A percentile compares a stretch with the other conserved stretches of the same genome.
phyloP scores from a whole-genome alignment of 225 moss, liverwort and hornwort genomes.

The Anthoceros angustus region DNA sequence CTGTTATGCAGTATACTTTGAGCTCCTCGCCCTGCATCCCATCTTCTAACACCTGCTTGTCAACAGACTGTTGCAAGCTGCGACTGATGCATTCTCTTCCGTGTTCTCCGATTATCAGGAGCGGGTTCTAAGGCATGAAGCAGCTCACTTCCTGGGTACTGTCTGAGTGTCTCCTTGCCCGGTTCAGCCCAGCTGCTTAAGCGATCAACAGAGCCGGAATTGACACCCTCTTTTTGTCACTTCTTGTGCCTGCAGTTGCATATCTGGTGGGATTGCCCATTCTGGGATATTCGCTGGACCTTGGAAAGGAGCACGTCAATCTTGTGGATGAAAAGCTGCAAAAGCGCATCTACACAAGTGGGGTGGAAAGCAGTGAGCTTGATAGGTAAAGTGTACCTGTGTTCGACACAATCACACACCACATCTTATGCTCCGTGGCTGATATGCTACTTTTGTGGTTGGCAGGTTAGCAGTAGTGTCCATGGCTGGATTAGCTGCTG shows the following conservation, averaged over 20 bases:
- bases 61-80: constrained; percentile 48
- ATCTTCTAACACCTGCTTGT: not conserved
- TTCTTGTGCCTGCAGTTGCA: constrained; percentile 22
- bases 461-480: constrained; percentile 74
- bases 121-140: constrained; percentile 73
- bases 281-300: constrained; percentile 63
- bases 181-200: not conserved
- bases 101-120: constrained; percentile 58
- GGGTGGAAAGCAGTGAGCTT: constrained; percentile 48
- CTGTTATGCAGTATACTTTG: not conserved
- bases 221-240: not conserved
- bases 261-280: constrained; percentile 84
- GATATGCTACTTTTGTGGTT: not conserved
- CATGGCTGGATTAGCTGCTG: constrained; percentile 94
- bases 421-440: not conserved
- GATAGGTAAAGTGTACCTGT: constrained; percentile 17
- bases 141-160: constrained; percentile 68
- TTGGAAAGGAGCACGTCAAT: constrained; percentile 96
- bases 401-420: not conserved
- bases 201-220: too few species aligned
- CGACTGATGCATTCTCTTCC: constrained; percentile 54
- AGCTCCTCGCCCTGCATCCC: not conserved
- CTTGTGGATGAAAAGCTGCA: constrained; percentile 58
- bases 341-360: constrained; percentile 62
- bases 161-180: not conserved